Evolutionary conservation across 2,329 filamentous ascomycete genomes (phyloP).

Genomic region (Diaporthe humulicola): DNA sequence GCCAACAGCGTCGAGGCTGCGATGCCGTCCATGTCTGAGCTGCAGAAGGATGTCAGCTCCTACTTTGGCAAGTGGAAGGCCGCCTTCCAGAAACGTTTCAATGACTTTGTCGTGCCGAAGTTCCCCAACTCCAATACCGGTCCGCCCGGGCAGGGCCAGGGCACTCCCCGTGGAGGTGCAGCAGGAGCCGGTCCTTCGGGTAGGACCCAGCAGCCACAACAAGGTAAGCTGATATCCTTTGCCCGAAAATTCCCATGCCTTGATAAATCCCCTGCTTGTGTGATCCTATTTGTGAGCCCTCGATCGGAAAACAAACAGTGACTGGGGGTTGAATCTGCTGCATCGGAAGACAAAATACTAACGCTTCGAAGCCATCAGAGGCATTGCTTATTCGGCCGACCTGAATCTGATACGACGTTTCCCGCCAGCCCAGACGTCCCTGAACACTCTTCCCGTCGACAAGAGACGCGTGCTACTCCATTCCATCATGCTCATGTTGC

Average conservation of each 20-base stretch:
- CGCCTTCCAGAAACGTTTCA: conserved; percentile 76
- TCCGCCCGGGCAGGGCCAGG: conserved; percentile 46
- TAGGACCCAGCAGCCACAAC: conserved; percentile 34
- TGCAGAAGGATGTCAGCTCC: conserved; percentile 77
- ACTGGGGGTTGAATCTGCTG: background rate
- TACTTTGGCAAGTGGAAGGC: conserved; percentile 88
- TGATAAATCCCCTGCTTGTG: too few relatives aligned
- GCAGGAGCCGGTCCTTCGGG: conserved; percentile 16
- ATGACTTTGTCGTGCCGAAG: conserved; percentile 72
- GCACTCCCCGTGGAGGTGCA: conserved; percentile 46
- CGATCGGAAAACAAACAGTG: background rate
- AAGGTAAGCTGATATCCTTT: conserved; percentile 24
- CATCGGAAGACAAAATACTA: conserved; percentile 31
- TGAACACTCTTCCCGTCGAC: conserved; percentile 71
- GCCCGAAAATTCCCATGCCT: background rate
- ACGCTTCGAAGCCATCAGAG: conserved; percentile 46
- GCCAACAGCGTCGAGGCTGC: conserved; percentile 45
- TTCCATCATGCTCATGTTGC: conserved; percentile 76
- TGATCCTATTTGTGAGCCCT: background rate
- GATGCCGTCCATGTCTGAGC: conserved; percentile 59
- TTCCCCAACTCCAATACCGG: conserved; percentile 47
- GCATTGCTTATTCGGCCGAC: conserved; percentile 51
- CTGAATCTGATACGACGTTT: conserved; percentile 66
- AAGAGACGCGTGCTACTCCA: conserved; percentile 79
- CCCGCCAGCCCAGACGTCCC: conserved; percentile 70